A percentile compares a stretch with the other conserved stretches of the same genome.
phyloP scores from a whole-genome alignment of 192 early-diverging fungal species.

The Geranomyces michiganensis region DNA sequence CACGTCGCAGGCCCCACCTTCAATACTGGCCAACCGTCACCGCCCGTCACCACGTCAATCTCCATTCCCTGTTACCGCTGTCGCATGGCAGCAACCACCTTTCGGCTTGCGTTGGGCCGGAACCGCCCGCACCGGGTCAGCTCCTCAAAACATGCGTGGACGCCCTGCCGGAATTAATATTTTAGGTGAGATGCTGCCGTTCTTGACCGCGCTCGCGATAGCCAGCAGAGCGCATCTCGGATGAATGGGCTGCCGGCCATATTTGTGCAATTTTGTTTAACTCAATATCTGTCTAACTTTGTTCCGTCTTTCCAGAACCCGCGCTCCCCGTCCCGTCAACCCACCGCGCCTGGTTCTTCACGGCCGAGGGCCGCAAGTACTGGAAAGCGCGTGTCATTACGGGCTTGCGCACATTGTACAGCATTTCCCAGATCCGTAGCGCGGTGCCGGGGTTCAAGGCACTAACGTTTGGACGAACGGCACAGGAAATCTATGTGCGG shows the following conservation, averaged over 20 bases:
- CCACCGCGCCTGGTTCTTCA: not conserved
- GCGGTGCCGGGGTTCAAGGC: not conserved
- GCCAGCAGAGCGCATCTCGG: too few relatives aligned
- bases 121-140: too few relatives aligned
- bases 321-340: not conserved
- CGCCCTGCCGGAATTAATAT: constrained; percentile 5
- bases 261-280: not conserved
- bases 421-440: not conserved
- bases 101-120: too few relatives aligned
- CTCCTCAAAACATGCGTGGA: not conserved
- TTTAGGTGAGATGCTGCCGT: not conserved
- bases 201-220: too few relatives aligned
- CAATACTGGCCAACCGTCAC: too few relatives aligned
- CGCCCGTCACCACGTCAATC: too few relatives aligned
- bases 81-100: too few relatives aligned
- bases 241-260: too few relatives aligned
- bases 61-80: too few relatives aligned
- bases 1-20: too few relatives aligned
- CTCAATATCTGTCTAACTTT: not conserved
- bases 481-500: constrained; percentile 10
- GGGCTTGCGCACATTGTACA: not conserved
- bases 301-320: not conserved
- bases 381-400: not conserved
- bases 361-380: not conserved
- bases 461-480: constrained; percentile 4